Conservation (phyloP, 2,329 filamentous ascomycete genomes). For the Teratosphaeria viscida region DNA sequence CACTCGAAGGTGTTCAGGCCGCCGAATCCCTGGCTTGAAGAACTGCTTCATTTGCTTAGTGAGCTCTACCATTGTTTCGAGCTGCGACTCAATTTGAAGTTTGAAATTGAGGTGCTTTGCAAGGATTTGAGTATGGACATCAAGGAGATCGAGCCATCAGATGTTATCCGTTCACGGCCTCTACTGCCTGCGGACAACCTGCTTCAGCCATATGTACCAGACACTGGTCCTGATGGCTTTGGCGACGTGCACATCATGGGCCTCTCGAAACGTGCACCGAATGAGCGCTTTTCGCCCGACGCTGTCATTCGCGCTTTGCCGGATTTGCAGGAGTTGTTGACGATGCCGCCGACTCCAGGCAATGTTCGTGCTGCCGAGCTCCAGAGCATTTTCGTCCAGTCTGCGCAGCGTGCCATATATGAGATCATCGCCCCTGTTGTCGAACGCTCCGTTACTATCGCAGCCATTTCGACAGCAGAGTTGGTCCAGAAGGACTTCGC, state of each 20-base stretch:
- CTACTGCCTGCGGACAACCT: constrained; percentile 23
- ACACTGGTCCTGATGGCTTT: constrained; percentile 59
- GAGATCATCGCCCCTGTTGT: constrained; percentile 98
- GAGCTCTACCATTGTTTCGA: constrained; percentile 91
- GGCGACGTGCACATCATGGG: constrained; percentile 67
- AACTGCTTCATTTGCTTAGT: constrained; percentile 80
- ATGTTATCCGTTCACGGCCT: constrained; percentile 68
- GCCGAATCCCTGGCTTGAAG: constrained; percentile 96
- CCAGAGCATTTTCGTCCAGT: constrained; percentile 66
- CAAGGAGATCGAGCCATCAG: constrained; percentile 79
- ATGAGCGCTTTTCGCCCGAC: constrained; percentile 64
- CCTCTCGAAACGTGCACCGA: constrained; percentile 50
- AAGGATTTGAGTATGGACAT: constrained; percentile 87
- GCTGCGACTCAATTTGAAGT: constrained; percentile 92
- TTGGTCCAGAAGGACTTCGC: constrained; percentile 95
- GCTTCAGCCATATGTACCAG: constrained; percentile 26
- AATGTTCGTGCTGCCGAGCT: constrained; percentile 60
- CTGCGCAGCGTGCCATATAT: constrained; percentile 79
- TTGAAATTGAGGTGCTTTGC: constrained; percentile 96
- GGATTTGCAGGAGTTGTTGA: constrained; percentile 68
- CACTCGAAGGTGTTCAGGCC: constrained; percentile 83
- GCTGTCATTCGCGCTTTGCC: constrained; percentile 71
- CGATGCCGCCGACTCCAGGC: constrained; percentile 67
- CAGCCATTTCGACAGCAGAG: constrained; percentile 89
- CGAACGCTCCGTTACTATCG: constrained; percentile 93